A percentile compares a stretch with the other conserved stretches of the same genome.
These are phyloP conservation scores for Podaxis carcinomalis DNA, from an alignment of 768 basidiomycete genomes.

Conservation along the genomic window DNA sequence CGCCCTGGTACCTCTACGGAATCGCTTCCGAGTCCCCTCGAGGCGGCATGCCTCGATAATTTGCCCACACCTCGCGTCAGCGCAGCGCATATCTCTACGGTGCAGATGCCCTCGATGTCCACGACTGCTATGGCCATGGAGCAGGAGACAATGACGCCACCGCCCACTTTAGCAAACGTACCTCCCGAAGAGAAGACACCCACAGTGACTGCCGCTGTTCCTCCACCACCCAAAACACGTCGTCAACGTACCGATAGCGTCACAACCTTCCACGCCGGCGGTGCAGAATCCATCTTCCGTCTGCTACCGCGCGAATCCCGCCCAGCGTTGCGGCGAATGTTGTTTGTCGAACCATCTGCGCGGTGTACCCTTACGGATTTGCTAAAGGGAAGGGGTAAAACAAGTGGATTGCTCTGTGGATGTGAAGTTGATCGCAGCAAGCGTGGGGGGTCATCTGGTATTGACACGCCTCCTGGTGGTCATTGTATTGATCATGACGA, in stretches of 20 bases:
- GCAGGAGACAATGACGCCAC: conserved; percentile 11
- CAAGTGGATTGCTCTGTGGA: conserved; percentile 73
- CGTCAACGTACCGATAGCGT: conserved; percentile 48
- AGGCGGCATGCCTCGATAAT: conserved; percentile 22
- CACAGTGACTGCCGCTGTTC: conserved; percentile 14
- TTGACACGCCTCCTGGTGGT: conserved; percentile 37
- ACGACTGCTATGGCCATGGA: conserved; percentile 11
- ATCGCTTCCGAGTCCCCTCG: conserved; percentile 39
- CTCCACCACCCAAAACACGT: conserved; percentile 19
- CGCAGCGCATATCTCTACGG: conserved; percentile 2
- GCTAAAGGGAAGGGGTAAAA: conserved; percentile 75
- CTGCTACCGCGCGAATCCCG: conserved; percentile 92
- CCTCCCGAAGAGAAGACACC: conserved; percentile 8
- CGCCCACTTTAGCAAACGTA: conserved; percentile 1
- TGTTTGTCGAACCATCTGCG: conserved; percentile 82
- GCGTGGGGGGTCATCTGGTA: conserved; percentile 5
- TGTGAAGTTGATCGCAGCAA: conserved; percentile 42
- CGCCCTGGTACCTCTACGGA: conserved; percentile 77
- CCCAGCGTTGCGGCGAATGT: conserved; percentile 87
- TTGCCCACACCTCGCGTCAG: conserved; percentile 30
- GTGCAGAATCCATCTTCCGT: conserved; percentile 94
- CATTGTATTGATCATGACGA: conserved; percentile 65
- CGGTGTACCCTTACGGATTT: conserved; percentile 93
- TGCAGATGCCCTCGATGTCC: conserved; percentile 1
- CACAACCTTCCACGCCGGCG: conserved; percentile 66